Evolutionary conservation across 2,329 filamentous ascomycete genomes (phyloP).

Genomic region (Akanthomyces dipterigenus): DNA sequence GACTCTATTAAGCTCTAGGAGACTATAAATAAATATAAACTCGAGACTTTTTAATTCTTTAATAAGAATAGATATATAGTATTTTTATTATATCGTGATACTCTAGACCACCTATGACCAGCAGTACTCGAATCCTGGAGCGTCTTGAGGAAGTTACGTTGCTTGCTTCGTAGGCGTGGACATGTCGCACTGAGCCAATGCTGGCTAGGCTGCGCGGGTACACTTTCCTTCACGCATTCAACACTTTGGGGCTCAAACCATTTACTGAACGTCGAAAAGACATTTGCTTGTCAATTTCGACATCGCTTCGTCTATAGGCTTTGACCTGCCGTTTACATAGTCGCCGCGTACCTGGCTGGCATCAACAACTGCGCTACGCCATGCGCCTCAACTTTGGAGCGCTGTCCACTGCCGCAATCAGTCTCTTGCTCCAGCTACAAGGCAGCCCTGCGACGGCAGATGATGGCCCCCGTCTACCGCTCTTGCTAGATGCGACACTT

Average conservation of each 20-base stretch:
- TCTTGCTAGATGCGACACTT: slow-evolving; percentile 18
- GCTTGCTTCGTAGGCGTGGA: neutral
- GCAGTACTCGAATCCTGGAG: no score
- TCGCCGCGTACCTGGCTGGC: neutral
- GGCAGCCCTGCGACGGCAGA: neutral
- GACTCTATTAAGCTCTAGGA: no score
- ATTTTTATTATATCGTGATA: no score
- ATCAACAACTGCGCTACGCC: neutral
- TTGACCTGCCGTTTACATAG: neutral
- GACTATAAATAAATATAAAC: no score
- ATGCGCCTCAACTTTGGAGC: neutral
- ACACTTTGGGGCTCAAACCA: neutral
- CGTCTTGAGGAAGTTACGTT: neutral
- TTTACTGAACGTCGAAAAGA: neutral
- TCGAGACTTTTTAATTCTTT: no score
- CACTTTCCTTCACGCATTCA: neutral
- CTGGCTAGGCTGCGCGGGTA: neutral
- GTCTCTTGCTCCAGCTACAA: neutral
- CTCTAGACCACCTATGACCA: no score
- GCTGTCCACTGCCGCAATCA: neutral
- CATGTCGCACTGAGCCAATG: neutral
- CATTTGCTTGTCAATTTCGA: neutral
- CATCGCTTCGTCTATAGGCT: neutral
- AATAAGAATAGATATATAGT: no score
- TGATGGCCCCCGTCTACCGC: neutral